These are phyloP conservation scores for Mycogone perniciosa DNA, from an alignment of 2,329 filamentous ascomycete genomes.

Conservation along the genomic window DNA sequence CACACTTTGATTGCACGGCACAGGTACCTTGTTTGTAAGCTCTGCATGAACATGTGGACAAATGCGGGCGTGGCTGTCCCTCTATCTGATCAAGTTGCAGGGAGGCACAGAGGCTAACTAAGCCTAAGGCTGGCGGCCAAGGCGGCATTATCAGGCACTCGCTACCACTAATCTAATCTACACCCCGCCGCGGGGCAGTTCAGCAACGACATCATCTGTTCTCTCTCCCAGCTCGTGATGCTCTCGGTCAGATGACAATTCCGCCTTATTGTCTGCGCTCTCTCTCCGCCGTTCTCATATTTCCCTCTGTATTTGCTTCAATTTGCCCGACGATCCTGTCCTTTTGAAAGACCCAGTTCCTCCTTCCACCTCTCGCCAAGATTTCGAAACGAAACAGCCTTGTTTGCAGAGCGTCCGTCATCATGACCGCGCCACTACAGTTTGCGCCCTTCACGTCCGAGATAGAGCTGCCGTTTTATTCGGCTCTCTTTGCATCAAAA, in stretches of 20 bases:
- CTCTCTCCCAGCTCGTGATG: slow-evolving; percentile 17
- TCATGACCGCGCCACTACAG: slow-evolving; percentile 49
- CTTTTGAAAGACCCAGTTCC: neutral
- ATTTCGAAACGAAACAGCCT: neutral
- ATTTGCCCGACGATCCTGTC: neutral
- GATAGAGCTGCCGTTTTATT: slow-evolving; percentile 93
- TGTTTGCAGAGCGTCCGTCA: slow-evolving; percentile 16
- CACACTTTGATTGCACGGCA: no score
- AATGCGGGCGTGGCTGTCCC: no score
- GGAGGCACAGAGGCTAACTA: no score
- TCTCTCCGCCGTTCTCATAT: neutral
- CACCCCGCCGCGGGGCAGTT: slow-evolving; percentile 21
- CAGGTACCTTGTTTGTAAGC: no score
- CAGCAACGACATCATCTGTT: slow-evolving; percentile 16
- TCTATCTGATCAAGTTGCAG: no score
- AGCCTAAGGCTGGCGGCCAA: no score
- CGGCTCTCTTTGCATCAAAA: slow-evolving; percentile 84
- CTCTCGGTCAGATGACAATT: slow-evolving; percentile 19
- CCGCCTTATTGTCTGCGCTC: slow-evolving; percentile 4
- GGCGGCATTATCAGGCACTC: neutral
- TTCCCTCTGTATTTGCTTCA: neutral
- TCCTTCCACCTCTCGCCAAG: neutral
- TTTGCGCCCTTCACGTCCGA: slow-evolving; percentile 91
- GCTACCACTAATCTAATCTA: neutral
- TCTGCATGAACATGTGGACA: no score